Evolutionary conservation across 176 grass and related monocot genomes (phyloP).

Genomic region (Musa schizocarpa): DNA sequence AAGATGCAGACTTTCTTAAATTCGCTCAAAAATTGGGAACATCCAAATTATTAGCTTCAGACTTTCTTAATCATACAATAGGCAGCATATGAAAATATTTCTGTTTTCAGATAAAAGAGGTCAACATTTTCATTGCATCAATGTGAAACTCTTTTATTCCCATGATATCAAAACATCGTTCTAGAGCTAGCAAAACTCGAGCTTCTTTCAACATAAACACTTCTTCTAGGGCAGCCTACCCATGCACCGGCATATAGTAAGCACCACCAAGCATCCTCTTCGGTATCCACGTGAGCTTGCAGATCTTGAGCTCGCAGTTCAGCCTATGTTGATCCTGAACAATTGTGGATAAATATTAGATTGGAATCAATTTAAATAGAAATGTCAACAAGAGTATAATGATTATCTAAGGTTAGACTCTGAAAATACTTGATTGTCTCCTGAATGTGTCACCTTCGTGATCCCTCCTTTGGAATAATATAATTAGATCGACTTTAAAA

Average conservation of each 20-base stretch:
- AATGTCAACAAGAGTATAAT: background rate
- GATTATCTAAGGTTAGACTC: background rate
- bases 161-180: no score
- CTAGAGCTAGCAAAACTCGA: no score
- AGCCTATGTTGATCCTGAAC: background rate
- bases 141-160: background rate
- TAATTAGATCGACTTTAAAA: no score
- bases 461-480: no score
- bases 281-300: no score
- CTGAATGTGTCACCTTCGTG: no score
- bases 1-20: no score
- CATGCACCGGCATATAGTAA: background rate
- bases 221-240: background rate
- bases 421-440: no score
- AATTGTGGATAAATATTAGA: background rate
- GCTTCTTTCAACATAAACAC: background rate
- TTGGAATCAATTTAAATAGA: background rate
- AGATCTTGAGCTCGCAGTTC: no score
- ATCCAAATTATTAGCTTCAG: no score
- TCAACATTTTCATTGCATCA: background rate
- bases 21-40: no score
- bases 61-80: no score
- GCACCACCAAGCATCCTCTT: background rate
- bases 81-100: background rate
- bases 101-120: background rate